phyloP scores from a whole-genome alignment of 768 basidiomycete genomes.

The Phanerochaete sordida region DNA sequence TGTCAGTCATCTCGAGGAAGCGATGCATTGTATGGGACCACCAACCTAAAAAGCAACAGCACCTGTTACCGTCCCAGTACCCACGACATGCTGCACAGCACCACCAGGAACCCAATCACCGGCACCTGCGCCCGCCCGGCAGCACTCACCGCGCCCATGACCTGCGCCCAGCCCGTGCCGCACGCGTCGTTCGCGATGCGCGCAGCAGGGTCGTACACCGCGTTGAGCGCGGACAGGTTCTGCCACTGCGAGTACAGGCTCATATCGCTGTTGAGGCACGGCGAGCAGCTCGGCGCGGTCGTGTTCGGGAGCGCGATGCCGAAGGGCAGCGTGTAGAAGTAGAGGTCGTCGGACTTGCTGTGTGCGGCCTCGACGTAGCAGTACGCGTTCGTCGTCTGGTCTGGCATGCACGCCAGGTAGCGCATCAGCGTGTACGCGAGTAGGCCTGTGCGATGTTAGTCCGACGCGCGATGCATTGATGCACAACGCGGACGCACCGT shows the following conservation, averaged over 20 bases:
- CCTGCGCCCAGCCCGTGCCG: slow-evolving; percentile 42
- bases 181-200: slow-evolving; percentile 44
- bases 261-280: slow-evolving; percentile 63
- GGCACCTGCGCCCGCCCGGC: not conserved
- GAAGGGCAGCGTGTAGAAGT: slow-evolving; percentile 67
- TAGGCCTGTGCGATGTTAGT: slow-evolving; percentile 45
- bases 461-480: too few species aligned
- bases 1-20: too few species aligned
- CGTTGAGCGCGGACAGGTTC: slow-evolving; percentile 34
- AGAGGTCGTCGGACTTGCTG: slow-evolving; percentile 61
- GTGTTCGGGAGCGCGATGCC: slow-evolving; percentile 50
- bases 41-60: not conserved
- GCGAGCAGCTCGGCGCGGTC: slow-evolving; percentile 53
- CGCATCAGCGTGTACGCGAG: slow-evolving; percentile 62
- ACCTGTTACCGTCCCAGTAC: not conserved
- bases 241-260: slow-evolving; percentile 43
- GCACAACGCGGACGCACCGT: slow-evolving; percentile 51
- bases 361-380: slow-evolving; percentile 70
- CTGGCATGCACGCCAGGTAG: slow-evolving; percentile 52
- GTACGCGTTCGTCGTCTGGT: slow-evolving; percentile 59
- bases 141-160: not conserved
- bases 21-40: too few species aligned
- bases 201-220: slow-evolving; percentile 49
- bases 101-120: not conserved
- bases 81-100: not conserved